These are phyloP conservation scores for Miamiensis avidus DNA, from an alignment of 169 alveolate species.

Conservation along the genomic window DNA sequence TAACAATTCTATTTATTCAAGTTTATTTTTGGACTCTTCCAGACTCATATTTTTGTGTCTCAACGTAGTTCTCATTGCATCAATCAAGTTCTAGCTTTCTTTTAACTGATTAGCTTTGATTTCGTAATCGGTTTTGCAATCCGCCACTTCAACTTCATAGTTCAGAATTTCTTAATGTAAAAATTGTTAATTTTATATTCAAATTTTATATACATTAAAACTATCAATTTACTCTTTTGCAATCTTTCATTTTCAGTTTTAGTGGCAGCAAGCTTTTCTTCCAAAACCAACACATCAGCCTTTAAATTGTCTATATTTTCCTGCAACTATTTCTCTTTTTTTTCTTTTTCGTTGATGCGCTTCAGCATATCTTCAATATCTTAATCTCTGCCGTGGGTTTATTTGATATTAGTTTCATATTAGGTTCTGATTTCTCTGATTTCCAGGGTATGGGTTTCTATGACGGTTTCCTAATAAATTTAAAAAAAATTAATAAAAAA, in stretches of 20 bases:
- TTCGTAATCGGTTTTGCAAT: not conserved
- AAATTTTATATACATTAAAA: too few relatives aligned
- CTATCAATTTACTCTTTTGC: not conserved
- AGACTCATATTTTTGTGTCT: not conserved
- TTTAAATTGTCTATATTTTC: not conserved
- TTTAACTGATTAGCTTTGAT: too few relatives aligned
- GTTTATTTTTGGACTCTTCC: not conserved
- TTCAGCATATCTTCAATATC: not conserved
- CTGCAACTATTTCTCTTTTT: not conserved
- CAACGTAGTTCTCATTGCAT: not conserved
- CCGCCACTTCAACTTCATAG: not conserved
- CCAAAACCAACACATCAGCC: not conserved
- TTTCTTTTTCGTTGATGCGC: not conserved
- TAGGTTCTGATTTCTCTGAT: not conserved
- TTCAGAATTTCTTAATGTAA: not conserved
- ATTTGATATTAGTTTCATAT: not conserved
- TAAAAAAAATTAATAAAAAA: too few relatives aligned
- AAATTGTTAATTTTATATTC: too few relatives aligned
- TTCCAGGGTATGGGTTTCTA: not conserved
- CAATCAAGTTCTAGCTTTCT: not conserved
- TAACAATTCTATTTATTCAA: not conserved
- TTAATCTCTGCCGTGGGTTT: not conserved
- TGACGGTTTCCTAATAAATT: not conserved
- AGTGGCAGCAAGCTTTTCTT: not conserved
- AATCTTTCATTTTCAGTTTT: not conserved